Base-by-base conservation (phyloP, 345 rosid genomes). In the Arabidopsis suecica region DNA sequence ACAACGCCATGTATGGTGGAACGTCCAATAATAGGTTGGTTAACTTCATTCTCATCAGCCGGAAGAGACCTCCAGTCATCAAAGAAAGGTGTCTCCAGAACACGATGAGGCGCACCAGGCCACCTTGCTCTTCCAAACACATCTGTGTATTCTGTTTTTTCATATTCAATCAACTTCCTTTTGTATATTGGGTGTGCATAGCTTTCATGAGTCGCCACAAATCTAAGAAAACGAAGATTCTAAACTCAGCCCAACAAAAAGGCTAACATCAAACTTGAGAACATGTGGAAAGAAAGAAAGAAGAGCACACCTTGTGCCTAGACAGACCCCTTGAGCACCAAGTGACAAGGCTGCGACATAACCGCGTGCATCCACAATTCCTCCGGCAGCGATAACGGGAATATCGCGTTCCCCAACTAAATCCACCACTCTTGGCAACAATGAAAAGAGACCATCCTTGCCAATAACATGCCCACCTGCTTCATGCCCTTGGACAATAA, bases 391-490 rank as follows among this genome's bases (percentile, higher is more conserved):
- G 0, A 93, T 90, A 50, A 93, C 88, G n/a, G 96, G 95, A 63
- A 93, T 84, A 69, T 76, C 83, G 6, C 54, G 55, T 69, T 84
- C 84, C 25, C 88, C 86, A 7, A 87, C 84, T 73, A 87, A 69
- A 81, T 93, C 96, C 45, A 86, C 88, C 41, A 90, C 91, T 75
- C 88, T 84, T 18, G 98, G 96, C 84, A 93, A 69, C 83, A 93
- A 77, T 36, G 90, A 85, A 73, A 89, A 82, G 61, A 93, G 65
- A 57, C 82, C 80, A 28, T 93, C 96, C 98, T 92, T 88, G 55
- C 98, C 91, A 61, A 85, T 84, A 8, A 93, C 86, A 83, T 93
- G 96, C 11, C 98, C 98, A 36, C 95, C 96, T 10, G 95, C 98
- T 86, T 89, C 98, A 50, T 78, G 86, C 49, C 95, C 98, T 84